A percentile compares a stretch with the other conserved stretches of the same genome.
Evolutionary conservation across 2,329 filamentous ascomycete genomes (phyloP).

Genomic region (Monilinia aucupariae): DNA sequence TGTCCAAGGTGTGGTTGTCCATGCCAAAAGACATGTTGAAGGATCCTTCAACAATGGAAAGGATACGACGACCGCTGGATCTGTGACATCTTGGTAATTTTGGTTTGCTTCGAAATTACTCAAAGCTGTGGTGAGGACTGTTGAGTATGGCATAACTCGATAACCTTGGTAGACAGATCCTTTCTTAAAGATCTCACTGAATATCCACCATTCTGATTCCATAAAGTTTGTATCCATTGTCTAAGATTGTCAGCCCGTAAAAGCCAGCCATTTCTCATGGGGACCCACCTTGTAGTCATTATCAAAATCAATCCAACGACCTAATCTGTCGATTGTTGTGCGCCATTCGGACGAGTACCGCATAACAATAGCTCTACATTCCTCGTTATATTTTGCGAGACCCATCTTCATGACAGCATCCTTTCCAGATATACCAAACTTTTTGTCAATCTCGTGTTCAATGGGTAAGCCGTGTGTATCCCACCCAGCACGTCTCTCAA

Average conservation of each 20-base stretch:
- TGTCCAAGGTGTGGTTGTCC: constrained; percentile 60
- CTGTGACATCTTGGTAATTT: constrained; percentile 89
- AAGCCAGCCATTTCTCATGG: neutral
- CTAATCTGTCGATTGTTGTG: constrained; percentile 77
- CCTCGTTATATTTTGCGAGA: constrained; percentile 82
- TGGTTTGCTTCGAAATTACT: constrained; percentile 93
- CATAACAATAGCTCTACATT: constrained; percentile 92
- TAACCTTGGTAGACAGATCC: constrained; percentile 84
- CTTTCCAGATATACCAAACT: constrained; percentile 79
- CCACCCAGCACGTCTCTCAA: constrained; percentile 91
- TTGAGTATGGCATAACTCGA: constrained; percentile 93
- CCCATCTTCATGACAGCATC: constrained; percentile 83
- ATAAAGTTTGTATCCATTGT: constrained; percentile 95
- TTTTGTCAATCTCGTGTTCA: constrained; percentile 97
- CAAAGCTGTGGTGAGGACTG: constrained; percentile 78
- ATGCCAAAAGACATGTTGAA: constrained; percentile 60
- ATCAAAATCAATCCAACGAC: constrained; percentile 96
- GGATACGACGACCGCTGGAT: constrained; percentile 81
- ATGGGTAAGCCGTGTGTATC: constrained; percentile 92
- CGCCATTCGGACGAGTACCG: constrained; percentile 83
- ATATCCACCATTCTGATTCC: constrained; percentile 96
- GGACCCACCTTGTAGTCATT: constrained; percentile 79
- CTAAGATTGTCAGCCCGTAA: constrained; percentile 38
- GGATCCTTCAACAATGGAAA: constrained; percentile 79
- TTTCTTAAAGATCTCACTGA: constrained; percentile 89